phyloP scores from a whole-genome alignment of 2,329 filamentous ascomycete genomes.

The Fusarium sp. region DNA sequence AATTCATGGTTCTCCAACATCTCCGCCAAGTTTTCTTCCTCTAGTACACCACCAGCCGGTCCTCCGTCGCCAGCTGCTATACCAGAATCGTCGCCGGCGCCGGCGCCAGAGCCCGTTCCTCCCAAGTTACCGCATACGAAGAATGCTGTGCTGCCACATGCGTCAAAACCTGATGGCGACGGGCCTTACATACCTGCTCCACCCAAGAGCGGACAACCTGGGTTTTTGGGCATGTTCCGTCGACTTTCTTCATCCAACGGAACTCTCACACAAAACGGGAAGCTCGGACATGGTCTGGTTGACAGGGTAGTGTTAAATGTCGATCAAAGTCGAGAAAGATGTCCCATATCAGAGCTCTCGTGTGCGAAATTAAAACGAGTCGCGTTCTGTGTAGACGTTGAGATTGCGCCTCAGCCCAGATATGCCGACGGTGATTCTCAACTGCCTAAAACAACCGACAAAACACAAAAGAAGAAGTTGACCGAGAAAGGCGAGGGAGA shows the following conservation, averaged over 20 bases:
- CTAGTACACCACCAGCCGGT: slow-evolving; percentile 54
- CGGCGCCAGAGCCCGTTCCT: slow-evolving; percentile 58
- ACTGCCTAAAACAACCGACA: slow-evolving; percentile 58
- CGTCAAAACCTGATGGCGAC: slow-evolving; percentile 67
- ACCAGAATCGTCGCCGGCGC: slow-evolving; percentile 45
- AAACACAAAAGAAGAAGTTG: slow-evolving; percentile 70
- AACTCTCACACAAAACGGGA: slow-evolving; percentile 44
- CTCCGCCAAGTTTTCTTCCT: slow-evolving; percentile 89
- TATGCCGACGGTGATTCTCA: slow-evolving; percentile 73
- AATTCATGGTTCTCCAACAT: slow-evolving; percentile 95
- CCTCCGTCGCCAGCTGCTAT: slow-evolving; percentile 50
- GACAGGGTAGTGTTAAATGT: slow-evolving; percentile 87
- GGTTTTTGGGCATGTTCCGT: slow-evolving; percentile 85
- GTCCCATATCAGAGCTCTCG: slow-evolving; percentile 82
- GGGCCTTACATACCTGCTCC: slow-evolving; percentile 80
- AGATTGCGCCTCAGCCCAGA: slow-evolving; percentile 89
- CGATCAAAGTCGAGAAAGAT: slow-evolving; percentile 82
- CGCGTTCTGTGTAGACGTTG: slow-evolving; percentile 96
- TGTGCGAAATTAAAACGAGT: slow-evolving; percentile 86
- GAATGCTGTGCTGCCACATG: slow-evolving; percentile 72
- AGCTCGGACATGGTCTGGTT: slow-evolving; percentile 74
- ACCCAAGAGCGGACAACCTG: slow-evolving; percentile 75
- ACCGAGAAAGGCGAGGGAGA: slow-evolving; percentile 80
- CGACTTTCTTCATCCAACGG: slow-evolving; percentile 79
- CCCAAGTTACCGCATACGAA: slow-evolving; percentile 65